Evolutionary conservation across 2,329 filamentous ascomycete genomes (phyloP), one percentile per base, ranked within the genome.

Genomic region (Sporothrix curviconia): DNA sequence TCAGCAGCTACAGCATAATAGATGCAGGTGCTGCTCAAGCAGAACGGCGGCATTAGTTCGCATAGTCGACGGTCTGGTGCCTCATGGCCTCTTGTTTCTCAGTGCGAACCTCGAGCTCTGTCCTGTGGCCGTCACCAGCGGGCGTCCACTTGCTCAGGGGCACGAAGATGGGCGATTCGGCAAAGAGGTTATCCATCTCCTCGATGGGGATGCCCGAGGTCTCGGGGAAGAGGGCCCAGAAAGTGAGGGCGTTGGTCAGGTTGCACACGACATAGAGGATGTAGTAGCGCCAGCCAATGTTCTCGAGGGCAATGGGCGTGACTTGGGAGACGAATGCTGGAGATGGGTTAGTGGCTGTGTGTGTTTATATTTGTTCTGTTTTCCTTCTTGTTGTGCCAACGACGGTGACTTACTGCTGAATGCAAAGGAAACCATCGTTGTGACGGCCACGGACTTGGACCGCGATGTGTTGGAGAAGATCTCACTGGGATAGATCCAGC

Each of bases 241-340:
- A 53, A 34, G 24, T 32, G 22, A 49, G 9, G n/a, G 44, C 51
- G 57, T 58, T 53, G n/a, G 17, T 36, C 24, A 55, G 14, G 43
- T 46, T 55, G 51, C 30, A 43, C 7, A 55, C 62, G 64, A 69
- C 69, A 49, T 68, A 68, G 6, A 67, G 63, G 0, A 64, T 63
- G 32, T 65, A 66, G 44, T 66, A 66, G 34, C 47, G 49, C 56
- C 56, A 58, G 40, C 56, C 56, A 25, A 58, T 58, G 32, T 46
- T 53, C 14, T 43, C 32, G 22, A 58, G 49, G 7, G 64, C 64
- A 14, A 69, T 62, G 17, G 56, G 56, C 39, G 64, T 63, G 53
- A 70, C 69, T 51, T 69, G 42, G 42, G 24, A 28, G 42, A 46
- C 42, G 14, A 46, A 46, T 3, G 42, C n/a, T n/a, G n/a, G n/a